Evolutionary conservation across 1,284 basidiomycete species (phyloP), one percentile per base, ranked within the genome.

Genomic region (Cutaneotrichosporon sp.): DNA sequence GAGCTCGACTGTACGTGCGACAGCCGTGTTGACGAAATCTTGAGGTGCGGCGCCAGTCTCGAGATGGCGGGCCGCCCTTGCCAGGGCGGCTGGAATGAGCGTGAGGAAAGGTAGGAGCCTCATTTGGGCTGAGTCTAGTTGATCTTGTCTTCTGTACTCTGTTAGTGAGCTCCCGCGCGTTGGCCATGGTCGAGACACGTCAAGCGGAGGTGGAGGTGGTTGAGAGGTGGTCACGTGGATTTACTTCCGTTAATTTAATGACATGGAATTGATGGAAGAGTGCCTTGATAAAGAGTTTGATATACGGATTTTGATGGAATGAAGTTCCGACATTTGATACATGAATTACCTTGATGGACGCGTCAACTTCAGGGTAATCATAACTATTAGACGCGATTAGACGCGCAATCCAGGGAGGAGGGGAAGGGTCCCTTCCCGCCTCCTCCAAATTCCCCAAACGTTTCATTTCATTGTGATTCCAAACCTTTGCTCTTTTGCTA

Each of bases 1-100:
- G 49, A 96, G 88, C 74, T 96, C 93, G 68, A 93, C 83, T 11
- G 89, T 89, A 72, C 91, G 89, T 26, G 92, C 89, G 67, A 97
- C 85, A 64, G 89, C 90, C 21, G 89, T 90, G 75, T 96, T 95
- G 84, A 91, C 87, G 81, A 90, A 96, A 5, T 87, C 69, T 56
- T 72, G 72, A 0, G 76, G 68, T 2, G 72, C 69, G 4, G 55
- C n/a, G 60, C 60, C 55, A 21, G 56, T 5, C 58, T 64, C 42
- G 32, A 56, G 32, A 65, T 68, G 49, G 63, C 63, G 58, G 21
- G 14, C 38, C 14, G 34, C 47, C 30, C 50, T 53, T 51, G 50
- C 50, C 16, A 61, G 47, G 14, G 65, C 62, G 10, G 59, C 10
- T 14, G 57, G 56, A 13, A 42, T 31, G 10, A 64, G 60, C 30